These are phyloP conservation scores for Uronychia binucleata DNA, from an alignment of 73 alveolate species.

Conservation along the genomic window DNA sequence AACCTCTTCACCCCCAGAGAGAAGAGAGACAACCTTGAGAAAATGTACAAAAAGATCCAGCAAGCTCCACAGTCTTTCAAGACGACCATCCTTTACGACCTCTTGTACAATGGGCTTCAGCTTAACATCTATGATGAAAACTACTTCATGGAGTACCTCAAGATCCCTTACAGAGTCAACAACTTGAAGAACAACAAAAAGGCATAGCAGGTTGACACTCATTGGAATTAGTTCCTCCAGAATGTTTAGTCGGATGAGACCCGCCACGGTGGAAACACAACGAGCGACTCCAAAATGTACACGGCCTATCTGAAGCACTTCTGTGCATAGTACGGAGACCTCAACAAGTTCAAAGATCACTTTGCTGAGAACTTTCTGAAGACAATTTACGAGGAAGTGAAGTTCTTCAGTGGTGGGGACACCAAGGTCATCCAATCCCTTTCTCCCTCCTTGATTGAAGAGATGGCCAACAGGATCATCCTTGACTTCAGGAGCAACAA, in stretches of 20 bases:
- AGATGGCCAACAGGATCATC: slow-evolving; percentile 22
- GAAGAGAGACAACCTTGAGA: slow-evolving; percentile 35
- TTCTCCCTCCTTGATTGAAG: slow-evolving; percentile 16
- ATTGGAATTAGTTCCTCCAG: slow-evolving; percentile 27
- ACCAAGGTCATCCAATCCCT: not conserved
- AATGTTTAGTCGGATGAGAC: slow-evolving; percentile 19
- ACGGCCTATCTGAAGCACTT: slow-evolving; percentile 42
- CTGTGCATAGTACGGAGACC: slow-evolving; percentile 20
- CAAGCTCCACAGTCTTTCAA: slow-evolving; percentile 38
- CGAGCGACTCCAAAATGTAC: slow-evolving; percentile 10
- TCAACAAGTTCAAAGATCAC: slow-evolving; percentile 30
- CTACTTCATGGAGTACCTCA: slow-evolving; percentile 47
- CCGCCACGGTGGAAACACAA: slow-evolving; percentile 3
- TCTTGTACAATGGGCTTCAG: slow-evolving; percentile 43
- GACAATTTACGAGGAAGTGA: slow-evolving; percentile 24
- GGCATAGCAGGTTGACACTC: slow-evolving; percentile 18
- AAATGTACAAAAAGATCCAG: slow-evolving; percentile 21
- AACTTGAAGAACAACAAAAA: slow-evolving; percentile 6
- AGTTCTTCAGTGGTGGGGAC: slow-evolving; percentile 37
- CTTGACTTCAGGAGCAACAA: slow-evolving; percentile 41
- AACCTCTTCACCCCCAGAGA: slow-evolving; percentile 32
- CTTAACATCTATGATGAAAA: slow-evolving; percentile 52
- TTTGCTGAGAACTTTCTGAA: slow-evolving; percentile 16
- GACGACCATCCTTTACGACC: slow-evolving; percentile 18
- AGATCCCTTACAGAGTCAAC: slow-evolving; percentile 36